A percentile compares a stretch with the other conserved stretches of the same genome.
Evolutionary conservation across 441 rosid genomes (phyloP).

Genomic region (Sinapis alba): DNA sequence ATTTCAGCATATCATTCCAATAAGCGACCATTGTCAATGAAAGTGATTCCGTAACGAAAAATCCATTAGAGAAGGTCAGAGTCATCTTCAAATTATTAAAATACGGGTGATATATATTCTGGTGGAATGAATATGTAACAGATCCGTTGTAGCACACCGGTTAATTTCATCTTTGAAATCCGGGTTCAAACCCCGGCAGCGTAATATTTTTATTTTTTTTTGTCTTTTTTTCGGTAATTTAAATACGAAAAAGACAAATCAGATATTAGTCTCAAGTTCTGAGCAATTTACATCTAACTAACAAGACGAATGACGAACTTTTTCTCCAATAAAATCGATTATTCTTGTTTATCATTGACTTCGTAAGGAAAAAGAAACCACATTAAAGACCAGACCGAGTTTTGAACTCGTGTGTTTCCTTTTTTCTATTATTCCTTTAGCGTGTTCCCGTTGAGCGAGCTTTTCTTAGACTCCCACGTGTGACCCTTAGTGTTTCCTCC

Average conservation of each 20-base stretch:
- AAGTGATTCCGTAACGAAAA: no score
- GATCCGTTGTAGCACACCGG: constrained; percentile 7
- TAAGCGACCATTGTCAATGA: no score
- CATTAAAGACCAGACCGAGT: background rate
- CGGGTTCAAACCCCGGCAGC: background rate
- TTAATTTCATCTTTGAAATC: background rate
- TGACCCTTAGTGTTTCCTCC: constrained; percentile 56
- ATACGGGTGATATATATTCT: background rate
- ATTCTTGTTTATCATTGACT: constrained; percentile 2
- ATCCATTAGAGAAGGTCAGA: no score
- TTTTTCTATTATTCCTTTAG: constrained; percentile 15
- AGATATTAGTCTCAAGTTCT: background rate
- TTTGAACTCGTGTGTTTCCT: constrained; percentile 6
- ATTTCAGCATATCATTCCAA: no score
- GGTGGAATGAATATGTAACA: background rate
- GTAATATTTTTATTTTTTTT: background rate
- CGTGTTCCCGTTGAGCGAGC: constrained; percentile 47
- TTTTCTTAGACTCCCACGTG: constrained; percentile 61
- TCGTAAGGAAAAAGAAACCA: constrained; percentile 8
- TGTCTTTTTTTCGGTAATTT: background rate
- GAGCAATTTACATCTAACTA: constrained; percentile 11
- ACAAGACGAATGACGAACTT: background rate
- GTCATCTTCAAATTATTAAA: no score
- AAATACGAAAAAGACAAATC: background rate
- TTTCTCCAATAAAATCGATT: constrained; percentile 6